A percentile compares a stretch with the other conserved stretches of the same genome.
Conservation (phyloP, 2,329 filamentous ascomycete species). For the Paecilomyces variotii region DNA sequence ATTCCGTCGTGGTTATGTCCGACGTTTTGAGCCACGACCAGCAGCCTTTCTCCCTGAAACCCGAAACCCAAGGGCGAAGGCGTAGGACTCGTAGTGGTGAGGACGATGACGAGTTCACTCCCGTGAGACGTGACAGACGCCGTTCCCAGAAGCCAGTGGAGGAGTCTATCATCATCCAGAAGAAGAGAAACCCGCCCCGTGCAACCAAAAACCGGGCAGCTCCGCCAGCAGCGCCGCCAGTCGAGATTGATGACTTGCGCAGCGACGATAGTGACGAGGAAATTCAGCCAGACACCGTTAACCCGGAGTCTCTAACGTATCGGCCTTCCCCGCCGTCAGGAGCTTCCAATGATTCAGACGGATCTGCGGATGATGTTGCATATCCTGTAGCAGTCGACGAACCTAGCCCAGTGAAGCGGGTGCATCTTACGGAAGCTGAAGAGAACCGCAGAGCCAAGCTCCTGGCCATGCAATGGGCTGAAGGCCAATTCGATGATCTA, state of each 20-base stretch:
- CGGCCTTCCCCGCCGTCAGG: not conserved
- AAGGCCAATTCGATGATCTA: slow-evolving; percentile 14
- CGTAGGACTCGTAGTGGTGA: slow-evolving; percentile 13
- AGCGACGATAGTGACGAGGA: not conserved
- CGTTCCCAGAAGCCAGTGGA: slow-evolving; percentile 2
- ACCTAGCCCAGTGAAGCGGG: slow-evolving; percentile 1
- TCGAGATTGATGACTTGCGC: not conserved
- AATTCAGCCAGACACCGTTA: not conserved
- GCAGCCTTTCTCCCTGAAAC: not conserved
- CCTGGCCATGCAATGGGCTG: slow-evolving; percentile 21
- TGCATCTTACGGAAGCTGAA: slow-evolving; percentile 11
- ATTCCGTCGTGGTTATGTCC: slow-evolving; percentile 7
- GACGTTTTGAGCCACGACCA: slow-evolving; percentile 9
- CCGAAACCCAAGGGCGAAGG: slow-evolving; percentile 2
- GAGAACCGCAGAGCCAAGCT: slow-evolving; percentile 26
- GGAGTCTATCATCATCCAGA: not conserved
- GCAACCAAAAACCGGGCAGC: not conserved
- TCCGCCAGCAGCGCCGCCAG: not conserved
- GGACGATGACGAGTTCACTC: slow-evolving; percentile 21
- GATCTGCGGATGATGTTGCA: not conserved
- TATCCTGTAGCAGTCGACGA: not conserved
- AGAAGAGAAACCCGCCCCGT: not conserved
- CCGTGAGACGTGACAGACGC: slow-evolving; percentile 8
- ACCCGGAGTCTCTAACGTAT: not conserved
- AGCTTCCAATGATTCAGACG: not conserved